Evolutionary conservation across 176 grass and related monocot genomes (phyloP).

Genomic region (Secale cereale): DNA sequence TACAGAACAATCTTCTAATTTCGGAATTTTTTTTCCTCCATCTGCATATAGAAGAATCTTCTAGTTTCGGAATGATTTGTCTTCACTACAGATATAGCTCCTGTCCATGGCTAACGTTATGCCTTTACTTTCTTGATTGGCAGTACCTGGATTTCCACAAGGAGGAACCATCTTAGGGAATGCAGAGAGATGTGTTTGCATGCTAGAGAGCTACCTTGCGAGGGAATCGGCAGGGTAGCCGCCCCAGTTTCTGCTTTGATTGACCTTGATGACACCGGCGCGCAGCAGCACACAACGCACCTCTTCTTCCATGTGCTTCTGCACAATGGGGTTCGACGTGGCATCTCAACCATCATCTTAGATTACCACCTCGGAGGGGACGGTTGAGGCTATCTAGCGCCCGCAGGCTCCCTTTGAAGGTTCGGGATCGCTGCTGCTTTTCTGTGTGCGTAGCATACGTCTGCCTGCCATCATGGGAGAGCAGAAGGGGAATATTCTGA

Average conservation of each 20-base stretch:
- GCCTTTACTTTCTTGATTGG: background rate
- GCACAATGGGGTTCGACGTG: constrained; percentile 70
- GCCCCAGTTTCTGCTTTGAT: constrained; percentile 6
- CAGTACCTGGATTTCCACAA: constrained; percentile 9
- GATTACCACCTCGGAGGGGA: constrained; percentile 68
- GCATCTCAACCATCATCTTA: constrained; percentile 59
- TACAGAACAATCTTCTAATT: too few relatives aligned
- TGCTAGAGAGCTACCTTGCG: constrained; percentile 63
- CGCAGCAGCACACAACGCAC: constrained; percentile 18
- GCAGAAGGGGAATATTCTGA: constrained; percentile 64
- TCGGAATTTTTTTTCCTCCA: too few relatives aligned
- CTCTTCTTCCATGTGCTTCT: constrained; percentile 52
- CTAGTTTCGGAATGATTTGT: background rate
- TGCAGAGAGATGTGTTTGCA: constrained; percentile 99
- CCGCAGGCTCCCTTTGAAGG: background rate
- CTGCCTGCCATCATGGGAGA: constrained; percentile 37
- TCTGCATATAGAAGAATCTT: too few relatives aligned
- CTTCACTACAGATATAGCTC: background rate
- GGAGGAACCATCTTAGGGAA: constrained; percentile 80
- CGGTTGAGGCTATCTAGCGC: constrained; percentile 55
- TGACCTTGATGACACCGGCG: constrained; percentile 73
- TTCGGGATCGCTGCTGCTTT: background rate
- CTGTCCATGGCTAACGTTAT: background rate
- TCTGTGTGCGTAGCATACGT: background rate
- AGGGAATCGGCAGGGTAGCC: constrained; percentile 43